Evolutionary conservation across 805 yeast genomes (phyloP).

Genomic region (Cyberlindnera misumaiensis): DNA sequence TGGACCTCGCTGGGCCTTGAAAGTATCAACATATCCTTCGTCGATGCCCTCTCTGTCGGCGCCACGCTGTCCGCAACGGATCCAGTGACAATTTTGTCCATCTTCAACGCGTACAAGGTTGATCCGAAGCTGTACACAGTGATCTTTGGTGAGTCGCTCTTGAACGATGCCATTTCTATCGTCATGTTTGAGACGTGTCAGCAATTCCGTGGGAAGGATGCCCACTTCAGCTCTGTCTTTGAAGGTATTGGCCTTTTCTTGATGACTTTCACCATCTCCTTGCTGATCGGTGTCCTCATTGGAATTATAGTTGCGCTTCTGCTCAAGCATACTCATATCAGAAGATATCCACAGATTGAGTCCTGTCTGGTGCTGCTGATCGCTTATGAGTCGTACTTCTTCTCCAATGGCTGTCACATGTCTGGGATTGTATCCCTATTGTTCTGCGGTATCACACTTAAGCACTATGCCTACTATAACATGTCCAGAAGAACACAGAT

Average conservation of each 20-base stretch:
- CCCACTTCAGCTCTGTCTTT: slow-evolving; percentile 69
- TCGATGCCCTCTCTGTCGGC: slow-evolving; percentile 96
- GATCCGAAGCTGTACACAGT: slow-evolving; percentile 97
- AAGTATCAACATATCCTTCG: slow-evolving; percentile 80
- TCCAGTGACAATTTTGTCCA: slow-evolving; percentile 94
- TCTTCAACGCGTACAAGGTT: slow-evolving; percentile 94
- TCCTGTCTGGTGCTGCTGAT: slow-evolving; percentile 84
- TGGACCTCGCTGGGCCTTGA: slow-evolving; percentile 94
- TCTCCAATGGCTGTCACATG: slow-evolving; percentile 98
- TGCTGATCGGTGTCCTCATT: slow-evolving; percentile 80
- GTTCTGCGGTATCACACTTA: slow-evolving; percentile 94
- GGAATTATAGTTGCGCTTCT: slow-evolving; percentile 88
- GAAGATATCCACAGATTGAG: slow-evolving; percentile 96
- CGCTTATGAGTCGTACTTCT: slow-evolving; percentile 94
- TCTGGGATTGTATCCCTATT: slow-evolving; percentile 93
- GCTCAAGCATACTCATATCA: slow-evolving; percentile 84
- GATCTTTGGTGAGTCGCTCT: slow-evolving; percentile 90
- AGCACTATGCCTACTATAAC: slow-evolving; percentile 94
- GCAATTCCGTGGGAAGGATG: slow-evolving; percentile 83
- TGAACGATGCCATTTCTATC: slow-evolving; percentile 96
- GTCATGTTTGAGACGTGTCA: slow-evolving; percentile 99
- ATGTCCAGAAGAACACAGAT: slow-evolving; percentile 97
- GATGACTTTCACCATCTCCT: slow-evolving; percentile 87
- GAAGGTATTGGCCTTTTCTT: slow-evolving; percentile 91
- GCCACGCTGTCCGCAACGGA: slow-evolving; percentile 98